Evolutionary conservation across 2,329 filamentous ascomycete species (phyloP), one percentile per base, ranked within the genome.

Genomic region (Aureobasidium sp.): DNA sequence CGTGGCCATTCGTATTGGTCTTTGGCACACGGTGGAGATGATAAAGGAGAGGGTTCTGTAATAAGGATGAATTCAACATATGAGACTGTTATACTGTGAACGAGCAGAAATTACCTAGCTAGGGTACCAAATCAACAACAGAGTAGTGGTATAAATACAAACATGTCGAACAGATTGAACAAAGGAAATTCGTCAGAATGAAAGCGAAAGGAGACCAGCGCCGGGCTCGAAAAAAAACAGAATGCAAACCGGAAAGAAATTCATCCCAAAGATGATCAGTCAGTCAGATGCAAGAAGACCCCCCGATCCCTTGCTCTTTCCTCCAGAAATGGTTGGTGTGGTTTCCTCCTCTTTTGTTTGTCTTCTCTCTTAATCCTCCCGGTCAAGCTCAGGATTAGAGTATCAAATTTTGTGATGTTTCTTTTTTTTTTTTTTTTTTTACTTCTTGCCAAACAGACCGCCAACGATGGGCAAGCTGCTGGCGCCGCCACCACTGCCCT

Each of bases 391-490:
- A 58, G 21, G 13, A 58, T 47, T 58, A 47, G 10, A 19, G 9
- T 31, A 40, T 31, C 21, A 5, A 21, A 19, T 21, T 17, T 47
- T 49, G 45, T 38, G 10, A 15, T 40, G 21, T 47, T 31, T 25
- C 3, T 46, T 50, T 68, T 73, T 71, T 67, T 74, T 74, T 46
- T 50, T 68, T 73, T 71, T 67, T 74, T 74, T 15, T 29, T 55
- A 57, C 68, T 73, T 72, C 67, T 74, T 74, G 62, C 68, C 78
- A n/a, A 79, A 67, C 62, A 80, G 63, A 21, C 77, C 77, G 50
- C 78, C 77, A 33, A 79, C 74, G 62, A 79, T 66, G 38, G 77
- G 77, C 60, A 79, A 66, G 51, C 68, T 73, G 60, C 68, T 70
- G 9, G 63, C 61, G 57, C 68, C 74, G 35, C 67, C 67, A 38